phyloP scores from a whole-genome alignment of 2,329 filamentous ascomycete genomes.

The Xylaria sp. region DNA sequence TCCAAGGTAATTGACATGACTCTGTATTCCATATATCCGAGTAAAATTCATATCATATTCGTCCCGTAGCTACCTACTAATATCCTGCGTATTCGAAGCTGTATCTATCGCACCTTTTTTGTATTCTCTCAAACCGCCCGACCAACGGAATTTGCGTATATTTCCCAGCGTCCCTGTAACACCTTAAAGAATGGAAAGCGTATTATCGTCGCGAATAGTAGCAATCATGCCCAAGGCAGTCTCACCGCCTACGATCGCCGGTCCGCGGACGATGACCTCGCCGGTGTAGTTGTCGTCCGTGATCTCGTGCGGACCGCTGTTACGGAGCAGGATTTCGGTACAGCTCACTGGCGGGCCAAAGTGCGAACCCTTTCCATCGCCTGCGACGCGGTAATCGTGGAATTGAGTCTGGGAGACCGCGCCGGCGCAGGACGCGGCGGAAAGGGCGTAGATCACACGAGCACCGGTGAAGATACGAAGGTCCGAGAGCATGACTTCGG shows the following conservation, averaged over 20 bases:
- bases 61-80: not conserved
- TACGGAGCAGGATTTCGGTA: conserved; percentile 70
- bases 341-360: conserved; percentile 79
- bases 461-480: conserved; percentile 75
- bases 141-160: not conserved
- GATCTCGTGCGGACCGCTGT: conserved; percentile 55
- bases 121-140: not conserved
- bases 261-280: conserved; percentile 67
- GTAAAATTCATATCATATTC: conserved; percentile 6
- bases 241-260: conserved; percentile 63
- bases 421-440: conserved; percentile 77
- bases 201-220: conserved; percentile 66
- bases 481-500: conserved; percentile 67
- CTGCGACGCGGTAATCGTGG: conserved; percentile 71
- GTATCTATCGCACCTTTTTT: not conserved
- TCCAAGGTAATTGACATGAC: not conserved
- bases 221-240: conserved; percentile 59
- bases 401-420: conserved; percentile 81
- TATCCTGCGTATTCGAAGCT: not conserved
- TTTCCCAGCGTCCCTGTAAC: not conserved
- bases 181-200: conserved; percentile 51
- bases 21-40: not conserved
- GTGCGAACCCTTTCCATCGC: conserved; percentile 48
- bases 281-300: conserved; percentile 58
- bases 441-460: conserved; percentile 78